Conservation (phyloP, 2,329 filamentous ascomycete species). For the Fusarium secorum region DNA sequence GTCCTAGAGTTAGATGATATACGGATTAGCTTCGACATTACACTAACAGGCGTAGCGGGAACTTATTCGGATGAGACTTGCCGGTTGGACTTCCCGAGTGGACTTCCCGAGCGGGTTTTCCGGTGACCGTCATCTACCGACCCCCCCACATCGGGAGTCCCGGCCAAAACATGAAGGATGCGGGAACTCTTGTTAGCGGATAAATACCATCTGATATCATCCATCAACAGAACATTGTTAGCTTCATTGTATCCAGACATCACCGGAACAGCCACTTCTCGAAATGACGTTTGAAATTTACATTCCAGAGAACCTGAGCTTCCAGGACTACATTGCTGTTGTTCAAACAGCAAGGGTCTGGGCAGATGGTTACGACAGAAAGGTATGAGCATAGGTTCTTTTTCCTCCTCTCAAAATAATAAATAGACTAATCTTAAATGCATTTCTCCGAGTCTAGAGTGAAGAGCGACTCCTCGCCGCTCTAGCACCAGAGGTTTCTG, state of each 20-base stretch:
- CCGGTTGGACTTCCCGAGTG: neutral
- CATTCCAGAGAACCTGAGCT: neutral
- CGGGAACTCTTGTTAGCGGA: neutral
- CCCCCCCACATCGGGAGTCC: neutral
- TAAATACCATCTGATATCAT: neutral
- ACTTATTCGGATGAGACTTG: neutral
- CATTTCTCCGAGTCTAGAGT: neutral
- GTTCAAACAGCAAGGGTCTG: neutral
- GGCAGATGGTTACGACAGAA: neutral
- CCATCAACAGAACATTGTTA: rapidly evolving
- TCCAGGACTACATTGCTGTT: neutral
- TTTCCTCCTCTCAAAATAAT: too few relatives aligned
- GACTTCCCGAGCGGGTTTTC: neutral
- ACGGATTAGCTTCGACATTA: rapidly evolving
- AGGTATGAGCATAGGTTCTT: neutral
- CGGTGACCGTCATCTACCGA: neutral
- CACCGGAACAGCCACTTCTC: neutral
- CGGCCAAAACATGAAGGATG: neutral
- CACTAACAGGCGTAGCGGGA: rapidly evolving
- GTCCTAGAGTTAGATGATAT: neutral
- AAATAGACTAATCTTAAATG: too few relatives aligned
- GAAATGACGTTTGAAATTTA: neutral
- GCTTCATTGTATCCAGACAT: too few relatives aligned
- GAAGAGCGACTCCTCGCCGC: neutral
- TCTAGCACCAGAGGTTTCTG: neutral